Base-by-base conservation (phyloP, 306 rosid species). In the Vigna angularis region DNA sequence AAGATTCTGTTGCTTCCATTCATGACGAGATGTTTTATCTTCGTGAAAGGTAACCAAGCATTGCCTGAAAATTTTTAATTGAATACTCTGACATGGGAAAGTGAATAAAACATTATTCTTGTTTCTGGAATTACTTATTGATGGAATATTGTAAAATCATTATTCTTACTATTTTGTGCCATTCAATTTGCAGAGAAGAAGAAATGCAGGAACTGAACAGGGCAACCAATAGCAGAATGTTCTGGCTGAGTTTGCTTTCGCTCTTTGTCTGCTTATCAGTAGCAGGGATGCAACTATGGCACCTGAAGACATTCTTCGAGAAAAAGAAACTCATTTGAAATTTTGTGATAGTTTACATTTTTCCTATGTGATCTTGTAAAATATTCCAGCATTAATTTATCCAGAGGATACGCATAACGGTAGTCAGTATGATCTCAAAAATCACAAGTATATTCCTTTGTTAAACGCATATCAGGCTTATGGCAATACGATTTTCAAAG, bases 191-290 rank as follows among this genome's bases (percentile, higher is more conserved):
- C 91, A 95, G 97, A 86, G 99, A 95, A 77, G 94, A 89, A 79
- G 94, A 93, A 79, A 95, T 95, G 99, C 98, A 95, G 80, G 97
- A 85, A 59, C 93, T 95, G 32, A 95, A 95, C 83, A 87, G 3
- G 80, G 44, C 85, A 40, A 95, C 99, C 20, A 84, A 86, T 84
- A 62, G 74, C 51, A 88, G 79, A 81, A 95, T 95, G 99, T 89
- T 89, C 71, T 85, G 89, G 94, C 78, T 95, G 85, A 86, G 96
- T 85, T 67, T 93, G 36, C 91, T 95, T 5, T 93, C 99, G 7
- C 91, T 95, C 36, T 6, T 86, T 4, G 82, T 93, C 32, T 89
- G 98, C 84, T 84, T 90, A 72, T 88, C 93, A 1, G 98, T 95
- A 14, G 97, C 94, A 13, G 96, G 91, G 34, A 16, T 93, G 82